Evolutionary conservation across 345 rosid species (phyloP).

Genomic region (Eucalyptus decipiens): DNA sequence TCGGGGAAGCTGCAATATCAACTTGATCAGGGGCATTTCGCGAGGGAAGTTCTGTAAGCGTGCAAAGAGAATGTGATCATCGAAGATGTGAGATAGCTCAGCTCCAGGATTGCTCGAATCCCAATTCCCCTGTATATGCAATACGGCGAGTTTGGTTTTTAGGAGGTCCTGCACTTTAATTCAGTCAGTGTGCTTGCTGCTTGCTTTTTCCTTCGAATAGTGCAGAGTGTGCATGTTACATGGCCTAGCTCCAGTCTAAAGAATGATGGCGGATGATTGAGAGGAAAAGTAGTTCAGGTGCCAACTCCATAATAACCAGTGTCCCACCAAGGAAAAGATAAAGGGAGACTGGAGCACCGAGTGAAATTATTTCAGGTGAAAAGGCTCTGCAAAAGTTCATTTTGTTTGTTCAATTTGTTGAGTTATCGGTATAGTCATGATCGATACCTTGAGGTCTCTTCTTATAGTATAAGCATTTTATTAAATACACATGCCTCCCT

Average conservation of each 20-base stretch:
- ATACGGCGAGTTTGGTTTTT: conserved; percentile 8
- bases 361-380: conserved; percentile 37
- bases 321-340: not conserved
- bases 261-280: conserved; percentile 6
- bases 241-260: conserved; percentile 7
- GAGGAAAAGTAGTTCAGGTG: conserved; percentile 2
- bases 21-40: conserved; percentile 10
- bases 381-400: conserved; percentile 13
- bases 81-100: conserved; percentile 1
- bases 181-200: conserved; percentile 26
- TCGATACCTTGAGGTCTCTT: conserved; percentile 9
- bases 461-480: conserved; percentile 22
- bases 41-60: not conserved
- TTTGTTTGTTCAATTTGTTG: conserved; percentile 23
- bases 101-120: conserved; percentile 7
- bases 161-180: conserved; percentile 23
- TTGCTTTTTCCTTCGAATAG: conserved; percentile 18
- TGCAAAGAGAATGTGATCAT: conserved; percentile 4
- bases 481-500: not conserved
- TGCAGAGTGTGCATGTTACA: conserved; percentile 16
- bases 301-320: not conserved
- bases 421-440: not conserved
- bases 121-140: conserved; percentile 20
- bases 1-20: conserved; percentile 8
- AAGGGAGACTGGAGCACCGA: conserved; percentile 11